phyloP scores from a whole-genome alignment of 2,329 filamentous ascomycete genomes.

The Akanthomyces dipterigenus region DNA sequence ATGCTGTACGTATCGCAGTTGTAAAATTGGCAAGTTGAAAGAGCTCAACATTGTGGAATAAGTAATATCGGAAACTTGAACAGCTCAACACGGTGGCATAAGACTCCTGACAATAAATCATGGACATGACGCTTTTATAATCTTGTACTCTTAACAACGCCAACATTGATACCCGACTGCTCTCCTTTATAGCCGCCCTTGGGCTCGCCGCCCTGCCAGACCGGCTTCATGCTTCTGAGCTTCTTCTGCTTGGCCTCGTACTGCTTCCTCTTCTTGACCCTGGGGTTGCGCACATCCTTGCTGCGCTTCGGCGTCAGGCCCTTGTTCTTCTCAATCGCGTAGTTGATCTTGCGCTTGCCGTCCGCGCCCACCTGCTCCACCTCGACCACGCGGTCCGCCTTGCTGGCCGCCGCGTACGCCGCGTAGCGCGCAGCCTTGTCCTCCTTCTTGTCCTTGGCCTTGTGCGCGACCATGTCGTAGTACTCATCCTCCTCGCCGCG shows the following conservation, averaged over 20 bases:
- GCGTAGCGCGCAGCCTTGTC: slow-evolving; percentile 59
- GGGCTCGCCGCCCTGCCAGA: slow-evolving; percentile 81
- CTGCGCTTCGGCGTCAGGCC: slow-evolving; percentile 80
- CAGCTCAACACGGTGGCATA: not conserved
- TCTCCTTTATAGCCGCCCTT: slow-evolving; percentile 86
- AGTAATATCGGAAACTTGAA: too few species aligned
- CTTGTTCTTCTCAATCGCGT: slow-evolving; percentile 97
- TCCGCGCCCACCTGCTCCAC: slow-evolving; percentile 68
- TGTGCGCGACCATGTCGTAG: slow-evolving; percentile 79
- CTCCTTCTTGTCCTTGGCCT: slow-evolving; percentile 62
- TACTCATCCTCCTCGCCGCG: slow-evolving; percentile 65
- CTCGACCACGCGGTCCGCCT: slow-evolving; percentile 56
- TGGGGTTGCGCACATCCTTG: slow-evolving; percentile 90
- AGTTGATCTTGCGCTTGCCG: slow-evolving; percentile 87
- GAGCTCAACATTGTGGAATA: too few species aligned
- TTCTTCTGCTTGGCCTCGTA: slow-evolving; percentile 98
- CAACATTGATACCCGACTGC: slow-evolving; percentile 89
- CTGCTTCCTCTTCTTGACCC: slow-evolving; percentile 97
- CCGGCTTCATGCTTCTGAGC: slow-evolving; percentile 73
- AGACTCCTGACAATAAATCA: not conserved
- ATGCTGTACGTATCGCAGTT: too few species aligned
- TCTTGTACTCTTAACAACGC: slow-evolving; percentile 88
- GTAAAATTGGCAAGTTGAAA: too few species aligned
- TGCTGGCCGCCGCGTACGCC: slow-evolving; percentile 53
- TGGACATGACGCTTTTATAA: slow-evolving; percentile 44